These are phyloP conservation scores for Torulaspora microellipsoides DNA, from an alignment of 805 yeast genomes.

Conservation along the genomic window DNA sequence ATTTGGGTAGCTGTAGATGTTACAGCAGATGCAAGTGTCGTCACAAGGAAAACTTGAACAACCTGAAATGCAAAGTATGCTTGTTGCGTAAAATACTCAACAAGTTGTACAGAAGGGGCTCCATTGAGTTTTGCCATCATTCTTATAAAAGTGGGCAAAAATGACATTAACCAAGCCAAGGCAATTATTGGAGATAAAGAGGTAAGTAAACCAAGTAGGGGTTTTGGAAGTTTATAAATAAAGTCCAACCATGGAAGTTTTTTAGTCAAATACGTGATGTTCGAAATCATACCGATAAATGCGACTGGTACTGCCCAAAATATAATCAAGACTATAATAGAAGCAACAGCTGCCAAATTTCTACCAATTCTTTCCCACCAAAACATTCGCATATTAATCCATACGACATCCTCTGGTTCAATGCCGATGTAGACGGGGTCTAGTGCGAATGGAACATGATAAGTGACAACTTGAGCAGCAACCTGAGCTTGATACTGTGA, in stretches of 20 bases:
- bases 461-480: conserved; percentile 59
- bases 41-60: conserved; percentile 65
- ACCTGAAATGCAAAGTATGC: conserved; percentile 67
- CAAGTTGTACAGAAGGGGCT: conserved; percentile 48
- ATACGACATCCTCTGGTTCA: conserved; percentile 57
- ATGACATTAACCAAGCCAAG: conserved; percentile 59
- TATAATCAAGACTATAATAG: conserved; percentile 51
- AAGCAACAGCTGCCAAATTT: conserved; percentile 46
- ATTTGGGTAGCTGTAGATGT: conserved; percentile 62
- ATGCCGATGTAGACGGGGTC: conserved; percentile 57
- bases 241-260: conserved; percentile 52
- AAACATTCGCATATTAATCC: conserved; percentile 70
- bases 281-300: conserved; percentile 70
- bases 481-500: conserved; percentile 71
- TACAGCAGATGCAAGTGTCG: conserved; percentile 68
- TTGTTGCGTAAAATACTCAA: conserved; percentile 62
- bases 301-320: conserved; percentile 79
- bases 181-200: conserved; percentile 65
- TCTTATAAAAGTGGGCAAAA: conserved; percentile 63
- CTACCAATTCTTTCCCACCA: conserved; percentile 75
- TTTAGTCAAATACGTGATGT: conserved; percentile 56
- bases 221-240: conserved; percentile 51
- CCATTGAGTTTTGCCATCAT: conserved; percentile 59
- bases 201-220: conserved; percentile 58
- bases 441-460: conserved; percentile 63